Evolutionary conservation across 768 basidiomycete species (phyloP).

Genomic region (Hysterangium stoloniferum): DNA sequence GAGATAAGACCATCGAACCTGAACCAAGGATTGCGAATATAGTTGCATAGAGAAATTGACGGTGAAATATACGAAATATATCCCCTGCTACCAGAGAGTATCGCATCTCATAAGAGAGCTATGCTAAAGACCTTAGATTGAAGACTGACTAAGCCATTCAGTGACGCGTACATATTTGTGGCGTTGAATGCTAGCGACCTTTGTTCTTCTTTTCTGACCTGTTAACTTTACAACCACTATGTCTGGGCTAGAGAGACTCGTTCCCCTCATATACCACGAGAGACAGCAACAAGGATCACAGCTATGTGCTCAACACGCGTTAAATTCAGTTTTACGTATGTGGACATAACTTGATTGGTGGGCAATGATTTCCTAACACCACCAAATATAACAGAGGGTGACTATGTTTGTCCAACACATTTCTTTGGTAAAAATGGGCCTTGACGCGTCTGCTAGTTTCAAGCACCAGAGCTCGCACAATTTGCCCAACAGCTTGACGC

Average conservation of each 20-base stretch:
- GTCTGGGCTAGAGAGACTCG: conserved; percentile 50
- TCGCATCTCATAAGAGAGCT: too few relatives aligned
- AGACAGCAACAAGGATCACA: conserved; percentile 70
- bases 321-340: conserved; percentile 75
- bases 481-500: conserved; percentile 63
- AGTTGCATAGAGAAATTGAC: conserved; percentile 15
- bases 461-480: conserved; percentile 68
- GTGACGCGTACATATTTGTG: conserved; percentile 10
- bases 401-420: conserved; percentile 34
- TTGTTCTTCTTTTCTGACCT: not conserved
- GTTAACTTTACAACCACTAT: conserved; percentile 26
- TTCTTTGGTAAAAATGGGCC: not conserved
- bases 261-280: conserved; percentile 66
- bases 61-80: conserved; percentile 10
- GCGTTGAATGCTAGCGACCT: not conserved
- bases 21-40: too few relatives aligned
- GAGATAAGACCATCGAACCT: too few relatives aligned
- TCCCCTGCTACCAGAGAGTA: too few relatives aligned
- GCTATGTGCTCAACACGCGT: conserved; percentile 82
- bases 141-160: not conserved
- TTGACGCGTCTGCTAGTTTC: conserved; percentile 45
- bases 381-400: conserved; percentile 40
- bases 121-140: not conserved
- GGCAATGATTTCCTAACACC: conserved; percentile 23
- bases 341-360: too few relatives aligned